These are phyloP conservation scores for Eucalyptus dawsonii DNA, from an alignment of 345 rosid species.

Conservation along the genomic window DNA sequence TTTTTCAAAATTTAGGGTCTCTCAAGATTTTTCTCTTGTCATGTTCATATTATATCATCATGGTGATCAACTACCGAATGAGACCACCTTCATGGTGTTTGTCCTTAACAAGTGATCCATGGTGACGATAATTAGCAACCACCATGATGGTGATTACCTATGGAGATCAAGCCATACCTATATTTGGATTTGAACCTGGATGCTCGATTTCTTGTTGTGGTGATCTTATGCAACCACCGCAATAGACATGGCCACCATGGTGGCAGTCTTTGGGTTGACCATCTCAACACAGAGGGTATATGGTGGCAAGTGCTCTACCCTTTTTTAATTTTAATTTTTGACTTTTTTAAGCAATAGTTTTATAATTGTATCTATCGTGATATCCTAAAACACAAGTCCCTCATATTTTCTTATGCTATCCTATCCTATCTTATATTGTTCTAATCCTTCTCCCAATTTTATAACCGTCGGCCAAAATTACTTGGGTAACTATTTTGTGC, in stretches of 20 bases:
- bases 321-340: no score
- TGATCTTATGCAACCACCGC: background rate
- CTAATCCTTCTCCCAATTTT: no score
- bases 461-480: no score
- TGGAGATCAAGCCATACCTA: background rate
- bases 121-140: no score
- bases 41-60: no score
- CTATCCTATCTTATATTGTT: no score
- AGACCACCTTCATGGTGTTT: background rate
- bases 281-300: background rate
- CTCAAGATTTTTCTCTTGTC: background rate
- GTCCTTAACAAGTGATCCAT: background rate
- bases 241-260: background rate
- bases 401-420: no score
- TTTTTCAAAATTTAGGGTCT: no score
- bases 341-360: background rate
- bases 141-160: background rate
- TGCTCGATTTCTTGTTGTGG: rapidly evolving
- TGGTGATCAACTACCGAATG: background rate
- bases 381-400: background rate
- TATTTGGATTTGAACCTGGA: background rate
- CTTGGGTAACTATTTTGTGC: rapidly evolving
- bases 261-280: background rate
- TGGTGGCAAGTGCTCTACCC: background rate
- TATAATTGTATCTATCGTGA: background rate